phyloP scores from a whole-genome alignment of 148 eudicot genomes.

The Fagopyrum esculentum region DNA sequence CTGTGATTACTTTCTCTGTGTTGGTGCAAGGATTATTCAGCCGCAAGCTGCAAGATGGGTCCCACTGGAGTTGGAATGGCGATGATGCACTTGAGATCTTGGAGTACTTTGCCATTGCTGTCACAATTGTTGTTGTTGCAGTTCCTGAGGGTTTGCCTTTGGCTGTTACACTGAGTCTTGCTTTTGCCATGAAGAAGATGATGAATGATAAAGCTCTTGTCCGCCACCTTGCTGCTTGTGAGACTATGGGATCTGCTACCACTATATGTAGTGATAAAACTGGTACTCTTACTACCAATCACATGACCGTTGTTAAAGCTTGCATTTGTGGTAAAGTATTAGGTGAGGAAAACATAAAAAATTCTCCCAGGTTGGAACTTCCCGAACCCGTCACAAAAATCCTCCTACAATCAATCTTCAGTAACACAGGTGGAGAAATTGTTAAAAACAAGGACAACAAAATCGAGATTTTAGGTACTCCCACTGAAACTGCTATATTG shows the following conservation, averaged over 20 bases:
- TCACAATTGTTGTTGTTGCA: slow-evolving; percentile 85
- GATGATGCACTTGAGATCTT: slow-evolving; percentile 62
- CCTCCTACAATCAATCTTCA: slow-evolving; percentile 58
- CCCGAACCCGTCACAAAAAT: slow-evolving; percentile 38
- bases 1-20: slow-evolving; percentile 72
- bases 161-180: slow-evolving; percentile 85
- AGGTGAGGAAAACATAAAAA: slow-evolving; percentile 27
- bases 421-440: slow-evolving; percentile 72
- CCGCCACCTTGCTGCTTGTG: slow-evolving; percentile 82
- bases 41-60: slow-evolving; percentile 49
- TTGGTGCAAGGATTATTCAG: slow-evolving; percentile 51
- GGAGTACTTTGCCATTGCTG: slow-evolving; percentile 84
- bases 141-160: slow-evolving; percentile 87
- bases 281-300: slow-evolving; percentile 79
- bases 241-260: slow-evolving; percentile 89
- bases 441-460: slow-evolving; percentile 39
- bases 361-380: slow-evolving; percentile 29
- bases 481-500: slow-evolving; percentile 70
- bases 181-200: slow-evolving; percentile 93
- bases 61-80: slow-evolving; percentile 53
- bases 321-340: slow-evolving; percentile 48
- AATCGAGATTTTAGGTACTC: slow-evolving; percentile 63
- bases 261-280: slow-evolving; percentile 86
- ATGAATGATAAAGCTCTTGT: slow-evolving; percentile 92
- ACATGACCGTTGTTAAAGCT: slow-evolving; percentile 74